A percentile compares a stretch with the other conserved stretches of the same genome.
These are phyloP conservation scores for Lolium rigidum DNA, from an alignment of 176 grass and related monocot genomes.

Conservation along the genomic window DNA sequence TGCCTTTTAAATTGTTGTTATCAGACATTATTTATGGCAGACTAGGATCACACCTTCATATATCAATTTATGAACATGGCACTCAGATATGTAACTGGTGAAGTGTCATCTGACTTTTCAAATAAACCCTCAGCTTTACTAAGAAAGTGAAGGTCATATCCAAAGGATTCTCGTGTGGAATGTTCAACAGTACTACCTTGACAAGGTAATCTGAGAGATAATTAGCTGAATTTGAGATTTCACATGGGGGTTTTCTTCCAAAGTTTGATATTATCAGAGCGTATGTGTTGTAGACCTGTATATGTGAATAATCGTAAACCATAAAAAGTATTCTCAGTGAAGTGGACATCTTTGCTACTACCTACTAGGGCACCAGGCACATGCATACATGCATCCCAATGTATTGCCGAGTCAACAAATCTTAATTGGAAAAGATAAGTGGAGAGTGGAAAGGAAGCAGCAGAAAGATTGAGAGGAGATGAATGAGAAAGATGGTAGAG, in stretches of 20 bases:
- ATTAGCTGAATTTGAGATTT: background rate
- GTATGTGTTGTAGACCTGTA: background rate
- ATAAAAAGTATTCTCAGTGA: background rate
- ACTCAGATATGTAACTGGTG: background rate
- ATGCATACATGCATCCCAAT: background rate
- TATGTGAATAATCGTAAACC: background rate
- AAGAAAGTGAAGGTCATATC: background rate
- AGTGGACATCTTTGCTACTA: background rate
- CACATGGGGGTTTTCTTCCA: background rate
- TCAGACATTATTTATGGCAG: slow-evolving; percentile 3
- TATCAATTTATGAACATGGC: slow-evolving; percentile 9
- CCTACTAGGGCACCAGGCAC: background rate
- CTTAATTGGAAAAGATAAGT: background rate
- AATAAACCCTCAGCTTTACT: background rate
- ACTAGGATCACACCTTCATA: background rate
- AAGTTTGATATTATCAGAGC: slow-evolving; percentile 23
- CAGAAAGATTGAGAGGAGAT: background rate
- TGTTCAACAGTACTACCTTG: background rate
- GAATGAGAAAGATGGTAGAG: background rate
- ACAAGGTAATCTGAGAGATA: slow-evolving; percentile 16
- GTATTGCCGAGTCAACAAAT: background rate
- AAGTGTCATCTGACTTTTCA: background rate
- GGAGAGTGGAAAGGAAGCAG: background rate
- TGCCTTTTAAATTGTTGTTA: background rate
- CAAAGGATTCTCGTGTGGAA: background rate